Conservation (phyloP, 768 basidiomycete genomes). For the Suillus luteus region DNA sequence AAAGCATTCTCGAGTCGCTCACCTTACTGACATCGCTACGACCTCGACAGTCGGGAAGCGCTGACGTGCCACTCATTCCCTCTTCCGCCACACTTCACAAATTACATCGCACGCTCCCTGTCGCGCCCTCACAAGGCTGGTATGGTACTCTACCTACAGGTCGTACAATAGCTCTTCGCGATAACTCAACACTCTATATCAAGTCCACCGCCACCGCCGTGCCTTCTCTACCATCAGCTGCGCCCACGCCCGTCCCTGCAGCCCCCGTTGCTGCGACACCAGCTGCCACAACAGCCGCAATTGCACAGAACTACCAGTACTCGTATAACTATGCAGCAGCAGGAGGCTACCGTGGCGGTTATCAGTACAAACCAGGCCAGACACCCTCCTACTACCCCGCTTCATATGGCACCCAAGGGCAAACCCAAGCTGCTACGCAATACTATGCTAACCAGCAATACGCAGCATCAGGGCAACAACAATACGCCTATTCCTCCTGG, state of each 20-base stretch:
- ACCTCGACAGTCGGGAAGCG: constrained; percentile 53
- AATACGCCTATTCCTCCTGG: constrained; percentile 45
- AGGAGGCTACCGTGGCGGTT: constrained; percentile 30
- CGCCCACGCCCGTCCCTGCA: constrained; percentile 37
- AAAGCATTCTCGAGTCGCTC: constrained; percentile 72
- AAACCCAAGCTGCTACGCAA: constrained; percentile 32
- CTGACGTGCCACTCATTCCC: constrained; percentile 55
- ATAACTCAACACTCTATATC: constrained; percentile 74
- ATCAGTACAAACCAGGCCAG: constrained; percentile 42
- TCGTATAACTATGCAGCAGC: constrained; percentile 41
- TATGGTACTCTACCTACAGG: constrained; percentile 67
- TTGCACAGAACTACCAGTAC: constrained; percentile 34
- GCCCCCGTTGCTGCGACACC: constrained; percentile 25
- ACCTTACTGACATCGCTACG: constrained; percentile 68
- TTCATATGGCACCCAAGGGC: constrained; percentile 29
- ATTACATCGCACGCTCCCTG: constrained; percentile 69
- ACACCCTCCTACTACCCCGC: constrained; percentile 35
- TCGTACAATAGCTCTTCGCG: constrained; percentile 62
- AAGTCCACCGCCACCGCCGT: constrained; percentile 43
- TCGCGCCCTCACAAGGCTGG: constrained; percentile 66
- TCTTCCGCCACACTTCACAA: constrained; percentile 65
- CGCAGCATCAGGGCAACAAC: constrained; percentile 36
- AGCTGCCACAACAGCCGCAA: constrained; percentile 26
- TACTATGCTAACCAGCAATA: constrained; percentile 42
- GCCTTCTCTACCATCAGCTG: constrained; percentile 34